Evolutionary conservation across 805 yeast species (phyloP), one percentile per base, ranked within the genome.

Genomic region (Yarrowia hollandica): DNA sequence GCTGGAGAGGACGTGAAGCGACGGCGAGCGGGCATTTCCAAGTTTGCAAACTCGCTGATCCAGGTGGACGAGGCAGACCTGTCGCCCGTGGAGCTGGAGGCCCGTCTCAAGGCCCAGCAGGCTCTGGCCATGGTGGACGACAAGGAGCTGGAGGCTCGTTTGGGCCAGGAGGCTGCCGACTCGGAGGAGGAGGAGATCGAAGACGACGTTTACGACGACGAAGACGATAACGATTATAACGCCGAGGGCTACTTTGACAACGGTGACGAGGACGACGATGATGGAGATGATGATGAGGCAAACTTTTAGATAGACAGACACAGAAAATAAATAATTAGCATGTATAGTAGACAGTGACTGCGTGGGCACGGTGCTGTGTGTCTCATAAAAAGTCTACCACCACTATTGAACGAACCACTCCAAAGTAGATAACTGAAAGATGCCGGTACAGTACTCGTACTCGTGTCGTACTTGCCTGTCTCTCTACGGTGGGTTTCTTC

Each of bases 171-270:
- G 19, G 60, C 59, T 15, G 66, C 60, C 11, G 76, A 70, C 5
- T 78, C 75, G 15, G 78, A 72, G 28, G 83, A 78, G 37, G 80
- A 66, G 33, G 64, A 59, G n/a, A 72, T 75, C 18, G 70, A 69
- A 46, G 89, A 85, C 65, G 90, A 85, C 62, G 88, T 84, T 62
- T 73, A 69, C 62, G 89, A 84, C 63, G 86, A 84, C 55, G 74
- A 72, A 62, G 90, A 85, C 22, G 90, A 86, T 64, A 88, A 84
- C 67, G 90, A 85, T 69, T 86, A 86, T 66, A 86, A 86, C 66
- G 92, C 92, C 8, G 92, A 86, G 65, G 82, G 82, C 70, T 86
- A 86, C 71, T 86, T 86, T 66, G 90, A 86, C 41, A 88, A 85
- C 63, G 86, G 82, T 55, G 84, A 80, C 37, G 77, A 69, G 56